Base-by-base conservation (phyloP, 805 yeast species). In the Hanseniaspora hatyaiensis region DNA sequence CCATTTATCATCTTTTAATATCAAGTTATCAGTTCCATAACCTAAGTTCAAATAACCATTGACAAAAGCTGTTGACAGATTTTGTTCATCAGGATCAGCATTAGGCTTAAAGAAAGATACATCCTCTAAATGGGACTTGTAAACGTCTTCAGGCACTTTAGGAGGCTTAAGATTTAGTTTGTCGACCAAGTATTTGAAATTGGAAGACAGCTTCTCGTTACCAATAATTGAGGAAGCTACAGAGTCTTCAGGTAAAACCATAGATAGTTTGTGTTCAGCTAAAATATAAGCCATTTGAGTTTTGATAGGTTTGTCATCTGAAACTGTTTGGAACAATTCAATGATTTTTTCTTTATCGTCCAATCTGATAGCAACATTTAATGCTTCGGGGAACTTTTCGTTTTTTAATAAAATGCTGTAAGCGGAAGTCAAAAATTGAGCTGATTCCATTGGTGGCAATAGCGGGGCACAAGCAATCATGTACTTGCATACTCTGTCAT, bases 401-500 rank as follows among this genome's bases (percentile, higher is more conserved):
- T 85, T 82, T 31, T 80, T 69, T 53, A 87, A 67, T 65, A 92
- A 89, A 55, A 92, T 85, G 30, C 86, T 70, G 63, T 69, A 92
- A 5, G 96, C 96, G 5, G 96, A 86, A 57, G 82, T 78, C 60
- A 92, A 73, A 61, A 89, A 87, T 4, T 85, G 74, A 33, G 74
- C 66, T 61, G 88, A 96, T 61, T 89, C 96, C 13, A 95, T 96
- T 12, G 95, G 95, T 33, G 96, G 94, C 59, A 92, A 71, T 52
- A 88, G 74, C 19, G 96, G 95, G n/a, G 89, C 96, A 65, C 98
- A 92, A 49, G 94, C 82, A 28, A 85, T 88, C 81, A 92, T 80
- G 64, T 92, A 92, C 53, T 84, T 76, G 60, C 98, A 88, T 29
- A 89, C 96, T 61, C 99, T 77, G 47, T 78, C 78, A 59, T 71